phyloP scores from a whole-genome alignment of 2,329 filamentous ascomycete genomes.

The Rugonectria rugulosa region DNA sequence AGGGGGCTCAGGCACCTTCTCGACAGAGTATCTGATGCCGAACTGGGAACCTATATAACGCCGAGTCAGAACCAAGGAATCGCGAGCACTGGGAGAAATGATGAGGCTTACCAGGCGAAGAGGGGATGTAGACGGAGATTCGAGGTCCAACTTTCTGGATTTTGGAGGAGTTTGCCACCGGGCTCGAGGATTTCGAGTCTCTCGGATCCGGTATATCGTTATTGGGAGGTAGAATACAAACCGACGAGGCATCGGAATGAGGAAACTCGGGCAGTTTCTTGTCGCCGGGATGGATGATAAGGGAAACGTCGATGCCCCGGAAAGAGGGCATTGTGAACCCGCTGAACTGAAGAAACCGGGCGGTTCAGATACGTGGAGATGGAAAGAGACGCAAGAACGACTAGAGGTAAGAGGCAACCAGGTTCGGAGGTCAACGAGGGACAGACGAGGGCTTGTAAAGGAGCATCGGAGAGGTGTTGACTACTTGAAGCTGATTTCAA shows the following conservation, averaged over 20 bases:
- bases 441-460: no score
- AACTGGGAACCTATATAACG: slow-evolving; percentile 57
- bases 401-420: no score
- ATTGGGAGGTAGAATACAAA: slow-evolving; percentile 41
- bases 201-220: slow-evolving; percentile 28
- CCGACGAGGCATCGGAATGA: slow-evolving; percentile 59
- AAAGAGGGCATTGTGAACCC: slow-evolving; percentile 55
- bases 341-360: neutral
- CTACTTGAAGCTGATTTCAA: no score
- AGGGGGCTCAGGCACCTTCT: slow-evolving; percentile 42
- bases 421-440: no score
- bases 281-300: slow-evolving; percentile 47
- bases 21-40: slow-evolving; percentile 57
- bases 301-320: slow-evolving; percentile 56
- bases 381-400: neutral
- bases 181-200: slow-evolving; percentile 1
- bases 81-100: neutral
- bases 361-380: neutral
- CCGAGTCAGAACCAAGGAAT: neutral
- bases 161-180: neutral
- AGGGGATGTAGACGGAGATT: slow-evolving; percentile 65
- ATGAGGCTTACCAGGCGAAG: slow-evolving; percentile 54
- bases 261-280: slow-evolving; percentile 60
- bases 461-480: no score
- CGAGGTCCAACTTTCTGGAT: slow-evolving; percentile 49